Evolutionary conservation across 2,329 filamentous ascomycete species (phyloP).

Genomic region (Cytospora schulzeri): DNA sequence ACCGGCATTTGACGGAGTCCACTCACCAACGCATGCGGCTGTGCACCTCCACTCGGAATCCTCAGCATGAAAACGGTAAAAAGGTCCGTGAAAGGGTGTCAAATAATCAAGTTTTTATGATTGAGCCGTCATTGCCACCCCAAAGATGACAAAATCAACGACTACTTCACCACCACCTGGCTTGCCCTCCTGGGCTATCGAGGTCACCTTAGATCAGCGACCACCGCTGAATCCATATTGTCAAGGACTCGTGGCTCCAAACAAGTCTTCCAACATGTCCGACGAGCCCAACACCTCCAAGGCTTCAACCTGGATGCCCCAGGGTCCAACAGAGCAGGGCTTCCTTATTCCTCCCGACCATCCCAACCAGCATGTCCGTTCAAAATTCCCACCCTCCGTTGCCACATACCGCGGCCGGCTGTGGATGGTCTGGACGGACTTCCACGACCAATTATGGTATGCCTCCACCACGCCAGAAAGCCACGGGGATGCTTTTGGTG

Average conservation of each 20-base stretch:
- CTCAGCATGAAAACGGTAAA: background rate
- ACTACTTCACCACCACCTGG: background rate
- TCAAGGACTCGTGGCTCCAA: background rate
- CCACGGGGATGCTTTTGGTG: slow-evolving; percentile 32
- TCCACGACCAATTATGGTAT: slow-evolving; percentile 37
- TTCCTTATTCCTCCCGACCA: slow-evolving; percentile 31
- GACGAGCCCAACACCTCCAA: background rate
- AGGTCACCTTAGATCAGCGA: slow-evolving; percentile 2
- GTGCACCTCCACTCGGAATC: background rate
- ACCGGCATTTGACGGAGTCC: background rate
- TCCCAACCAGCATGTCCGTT: slow-evolving; percentile 33
- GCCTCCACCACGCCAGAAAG: slow-evolving; percentile 35
- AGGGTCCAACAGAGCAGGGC: slow-evolving; percentile 34
- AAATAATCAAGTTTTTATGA: background rate
- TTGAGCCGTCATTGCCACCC: background rate
- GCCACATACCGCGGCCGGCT: slow-evolving; percentile 40
- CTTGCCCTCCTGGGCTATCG: background rate
- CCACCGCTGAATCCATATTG: background rate
- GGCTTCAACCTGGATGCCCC: slow-evolving; percentile 35
- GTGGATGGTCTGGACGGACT: slow-evolving; percentile 40
- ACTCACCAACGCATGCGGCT: background rate
- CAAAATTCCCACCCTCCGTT: slow-evolving; percentile 38
- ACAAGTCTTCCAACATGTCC: background rate
- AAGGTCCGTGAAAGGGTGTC: background rate
- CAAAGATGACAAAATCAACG: background rate